Evolutionary conservation across 257 asterid genomes (phyloP), one percentile per base, ranked within the genome.

Genomic region (Solanum rostratum): DNA sequence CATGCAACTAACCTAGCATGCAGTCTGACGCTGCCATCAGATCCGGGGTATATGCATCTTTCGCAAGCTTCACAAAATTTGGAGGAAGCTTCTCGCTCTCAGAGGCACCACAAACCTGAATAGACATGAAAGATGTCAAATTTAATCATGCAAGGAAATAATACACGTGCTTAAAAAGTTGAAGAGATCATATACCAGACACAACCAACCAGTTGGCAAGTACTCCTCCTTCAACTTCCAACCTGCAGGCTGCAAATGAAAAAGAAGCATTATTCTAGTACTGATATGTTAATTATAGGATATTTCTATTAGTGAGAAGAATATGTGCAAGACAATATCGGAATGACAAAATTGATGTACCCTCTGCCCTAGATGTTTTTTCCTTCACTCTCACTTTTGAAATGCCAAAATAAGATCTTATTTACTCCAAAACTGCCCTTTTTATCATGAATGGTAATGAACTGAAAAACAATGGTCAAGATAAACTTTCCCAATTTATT

Each of bases 41-140:
- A 84, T 97, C 98, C 50, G 99, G 99, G 68, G 99, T 97, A 86
- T 97, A 97, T 2, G 92, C 89, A 91, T 97, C 98, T 91, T 92
- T 95, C 79, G 96, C 91, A 53, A 97, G 96, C 93, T 92, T 94
- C 78, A 92, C 80, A 62, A 97, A 97, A 89, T 97, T 97, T 54
- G 97, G 91, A 55, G 98, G 99, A 87, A 97, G 93, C 79, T 94
- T 89, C 83, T 92, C 87, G 66, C 86, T 93, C 80, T 97, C 96
- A 79, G 98, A 93, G 84, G 98, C 98, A 88, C 98, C 99, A 90
- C 99, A 97, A 82, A 97, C 98, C 99, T 97, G 90, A 86, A 87
- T 7, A 62, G 22, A 82, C 78, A 63, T 24, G 53, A 70, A 74
- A 81, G 22, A 62, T 70, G 74, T 83, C 45, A 84, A 20, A 84